A percentile compares a stretch with the other conserved stretches of the same genome.
These are phyloP conservation scores for Sparassis latifolia DNA, from an alignment of 1,284 basidiomycete species.

Conservation along the genomic window DNA sequence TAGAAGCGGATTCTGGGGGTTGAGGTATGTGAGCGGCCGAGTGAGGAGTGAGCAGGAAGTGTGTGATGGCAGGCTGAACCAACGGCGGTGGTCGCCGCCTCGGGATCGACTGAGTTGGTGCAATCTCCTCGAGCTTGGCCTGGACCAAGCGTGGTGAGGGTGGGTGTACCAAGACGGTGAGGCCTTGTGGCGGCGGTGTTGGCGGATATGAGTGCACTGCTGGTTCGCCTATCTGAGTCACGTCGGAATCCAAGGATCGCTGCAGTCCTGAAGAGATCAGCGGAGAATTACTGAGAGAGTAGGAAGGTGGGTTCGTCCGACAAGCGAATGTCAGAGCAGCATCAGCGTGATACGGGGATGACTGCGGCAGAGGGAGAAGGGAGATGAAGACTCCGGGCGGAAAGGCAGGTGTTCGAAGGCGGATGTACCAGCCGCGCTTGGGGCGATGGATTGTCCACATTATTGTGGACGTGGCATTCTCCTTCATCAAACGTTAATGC, in stretches of 20 bases:
- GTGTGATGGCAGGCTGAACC: slow-evolving; percentile 35
- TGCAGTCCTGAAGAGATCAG: slow-evolving; percentile 9
- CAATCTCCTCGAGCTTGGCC: slow-evolving; percentile 32
- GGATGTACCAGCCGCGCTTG: slow-evolving; percentile 75
- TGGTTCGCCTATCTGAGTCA: slow-evolving; percentile 25
- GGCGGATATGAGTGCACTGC: slow-evolving; percentile 60
- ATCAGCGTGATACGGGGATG: slow-evolving; percentile 50
- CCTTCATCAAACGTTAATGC: slow-evolving; percentile 29
- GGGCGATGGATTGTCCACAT: slow-evolving; percentile 73
- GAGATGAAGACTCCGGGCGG: slow-evolving; percentile 60
- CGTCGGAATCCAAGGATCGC: slow-evolving; percentile 26
- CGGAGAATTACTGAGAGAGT: slow-evolving; percentile 5
- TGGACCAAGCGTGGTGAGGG: slow-evolving; percentile 39
- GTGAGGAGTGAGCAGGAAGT: slow-evolving; percentile 58
- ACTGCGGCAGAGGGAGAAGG: slow-evolving; percentile 48
- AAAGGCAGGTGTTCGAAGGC: slow-evolving; percentile 58
- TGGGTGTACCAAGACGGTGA: slow-evolving; percentile 31
- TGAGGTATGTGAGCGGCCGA: slow-evolving; percentile 34
- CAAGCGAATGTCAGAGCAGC: slow-evolving; percentile 59
- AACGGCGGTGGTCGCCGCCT: background rate
- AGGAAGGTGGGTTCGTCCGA: slow-evolving; percentile 39
- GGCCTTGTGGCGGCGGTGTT: slow-evolving; percentile 38
- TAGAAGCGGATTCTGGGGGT: slow-evolving; percentile 29
- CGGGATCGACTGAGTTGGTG: slow-evolving; percentile 2
- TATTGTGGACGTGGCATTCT: slow-evolving; percentile 55